phyloP scores from a whole-genome alignment of 306 rosid species.

The Pyrus betulifolia region DNA sequence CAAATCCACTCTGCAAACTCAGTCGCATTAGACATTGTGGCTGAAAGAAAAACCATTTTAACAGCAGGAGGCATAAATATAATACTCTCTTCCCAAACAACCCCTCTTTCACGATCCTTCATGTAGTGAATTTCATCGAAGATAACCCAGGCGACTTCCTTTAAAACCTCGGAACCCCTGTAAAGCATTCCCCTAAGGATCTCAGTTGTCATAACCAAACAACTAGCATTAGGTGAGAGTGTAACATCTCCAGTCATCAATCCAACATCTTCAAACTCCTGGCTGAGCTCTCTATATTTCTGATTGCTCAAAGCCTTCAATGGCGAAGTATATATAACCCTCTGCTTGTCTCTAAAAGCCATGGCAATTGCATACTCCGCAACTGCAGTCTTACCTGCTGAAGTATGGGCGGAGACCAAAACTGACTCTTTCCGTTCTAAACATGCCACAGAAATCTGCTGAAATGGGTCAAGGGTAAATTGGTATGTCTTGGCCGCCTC shows the following conservation, averaged over 20 bases:
- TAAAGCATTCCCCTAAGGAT: slow-evolving; percentile 93
- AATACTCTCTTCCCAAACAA: slow-evolving; percentile 99
- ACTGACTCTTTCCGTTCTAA: slow-evolving; percentile 85
- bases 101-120: slow-evolving; percentile 97
- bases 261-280: slow-evolving; percentile 82
- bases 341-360: slow-evolving; percentile 81
- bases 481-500: slow-evolving; percentile 56
- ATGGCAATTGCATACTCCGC: slow-evolving; percentile 97
- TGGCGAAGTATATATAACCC: slow-evolving; percentile 89
- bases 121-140: slow-evolving; percentile 94
- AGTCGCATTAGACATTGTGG: slow-evolving; percentile 94
- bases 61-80: slow-evolving; percentile 83
- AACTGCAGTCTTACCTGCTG: slow-evolving; percentile 93
- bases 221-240: slow-evolving; percentile 74
- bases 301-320: slow-evolving; percentile 89
- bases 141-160: slow-evolving; percentile 95
- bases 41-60: slow-evolving; percentile 90
- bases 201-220: slow-evolving; percentile 90
- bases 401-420: slow-evolving; percentile 92
- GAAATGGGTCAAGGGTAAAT: slow-evolving; percentile 87
- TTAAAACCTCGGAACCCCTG: slow-evolving; percentile 81
- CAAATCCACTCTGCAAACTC: slow-evolving; percentile 98
- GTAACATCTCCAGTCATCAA: slow-evolving; percentile 97
- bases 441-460: slow-evolving; percentile 76
- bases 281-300: slow-evolving; percentile 77